phyloP scores from a whole-genome alignment of 2,329 filamentous ascomycete genomes.

The Teratosphaeria viscida region DNA sequence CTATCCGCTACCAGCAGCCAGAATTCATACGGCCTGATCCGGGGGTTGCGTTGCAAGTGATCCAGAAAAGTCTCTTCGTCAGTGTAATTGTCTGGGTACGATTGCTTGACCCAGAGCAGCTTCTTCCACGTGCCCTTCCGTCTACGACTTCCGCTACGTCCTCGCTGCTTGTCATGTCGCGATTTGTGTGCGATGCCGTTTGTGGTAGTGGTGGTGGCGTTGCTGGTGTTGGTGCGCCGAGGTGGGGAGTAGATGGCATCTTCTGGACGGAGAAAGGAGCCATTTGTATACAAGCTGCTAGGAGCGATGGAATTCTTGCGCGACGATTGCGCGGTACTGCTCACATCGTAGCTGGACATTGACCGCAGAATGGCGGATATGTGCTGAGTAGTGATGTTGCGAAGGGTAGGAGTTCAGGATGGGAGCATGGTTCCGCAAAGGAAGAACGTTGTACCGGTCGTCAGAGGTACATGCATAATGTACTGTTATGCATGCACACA shows the following conservation, averaged over 20 bases:
- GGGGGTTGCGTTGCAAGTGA: slow-evolving; percentile 86
- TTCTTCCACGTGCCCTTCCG: slow-evolving; percentile 82
- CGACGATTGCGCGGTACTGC: slow-evolving; percentile 10
- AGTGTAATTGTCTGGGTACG: slow-evolving; percentile 97
- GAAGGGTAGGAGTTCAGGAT: background rate
- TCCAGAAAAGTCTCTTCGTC: slow-evolving; percentile 95
- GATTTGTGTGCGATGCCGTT: slow-evolving; percentile 2
- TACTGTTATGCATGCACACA: too few relatives aligned
- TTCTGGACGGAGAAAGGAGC: slow-evolving; percentile 56
- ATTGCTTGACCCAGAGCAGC: slow-evolving; percentile 94
- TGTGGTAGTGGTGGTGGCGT: slow-evolving; percentile 16
- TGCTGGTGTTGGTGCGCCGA: slow-evolving; percentile 27
- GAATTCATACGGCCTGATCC: slow-evolving; percentile 91
- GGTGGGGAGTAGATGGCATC: slow-evolving; percentile 67
- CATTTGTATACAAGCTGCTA: slow-evolving; percentile 1
- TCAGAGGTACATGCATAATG: too few relatives aligned
- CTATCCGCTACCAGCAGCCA: slow-evolving; percentile 93
- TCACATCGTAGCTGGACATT: slow-evolving; percentile 6
- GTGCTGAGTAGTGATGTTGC: background rate
- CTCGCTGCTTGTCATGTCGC: slow-evolving; percentile 40
- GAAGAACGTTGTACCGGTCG: too few relatives aligned
- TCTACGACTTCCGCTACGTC: slow-evolving; percentile 56
- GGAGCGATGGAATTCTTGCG: slow-evolving; percentile 11
- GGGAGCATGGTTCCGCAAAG: too few relatives aligned
- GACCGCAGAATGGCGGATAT: background rate